Evolutionary conservation across 2,329 filamentous ascomycete species (phyloP).

Genomic region (Blumeria hordei): DNA sequence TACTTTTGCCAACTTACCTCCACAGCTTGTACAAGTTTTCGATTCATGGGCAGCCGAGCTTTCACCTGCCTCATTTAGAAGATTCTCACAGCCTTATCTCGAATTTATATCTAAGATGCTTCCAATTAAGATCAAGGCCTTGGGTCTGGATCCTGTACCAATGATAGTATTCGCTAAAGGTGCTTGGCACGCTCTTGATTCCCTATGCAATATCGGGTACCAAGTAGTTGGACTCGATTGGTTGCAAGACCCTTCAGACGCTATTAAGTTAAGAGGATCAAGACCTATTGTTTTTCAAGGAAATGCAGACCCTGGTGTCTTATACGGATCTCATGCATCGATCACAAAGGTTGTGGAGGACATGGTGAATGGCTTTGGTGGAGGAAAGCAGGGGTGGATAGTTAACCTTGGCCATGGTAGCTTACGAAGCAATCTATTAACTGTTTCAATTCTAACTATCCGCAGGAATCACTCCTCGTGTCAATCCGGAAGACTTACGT

Average conservation of each 20-base stretch:
- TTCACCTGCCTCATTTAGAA: conserved; percentile 57
- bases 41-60: conserved; percentile 96
- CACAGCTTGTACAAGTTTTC: conserved; percentile 73
- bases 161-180: conserved; percentile 99
- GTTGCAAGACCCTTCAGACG: conserved; percentile 71
- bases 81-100: conserved; percentile 71
- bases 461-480: conserved; percentile 73
- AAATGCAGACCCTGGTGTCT: conserved; percentile 79
- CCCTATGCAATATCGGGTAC: conserved; percentile 71
- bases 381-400: conserved; percentile 77
- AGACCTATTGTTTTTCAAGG: conserved; percentile 64
- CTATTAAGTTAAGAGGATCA: conserved; percentile 54
- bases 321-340: conserved; percentile 62
- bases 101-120: conserved; percentile 62
- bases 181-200: conserved; percentile 82
- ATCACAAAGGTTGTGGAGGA: conserved; percentile 65
- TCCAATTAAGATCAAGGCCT: conserved; percentile 45
- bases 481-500: conserved; percentile 77
- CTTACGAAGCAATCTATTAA: conserved; percentile 11
- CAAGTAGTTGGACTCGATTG: conserved; percentile 88
- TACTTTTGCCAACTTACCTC: conserved; percentile 1
- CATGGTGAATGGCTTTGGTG: conserved; percentile 70
- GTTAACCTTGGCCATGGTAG: conserved; percentile 85
- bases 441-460: conserved; percentile 6
- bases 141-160: conserved; percentile 58